phyloP scores from a whole-genome alignment of 768 basidiomycete species.

The Macrolepiota albuminosa region DNA sequence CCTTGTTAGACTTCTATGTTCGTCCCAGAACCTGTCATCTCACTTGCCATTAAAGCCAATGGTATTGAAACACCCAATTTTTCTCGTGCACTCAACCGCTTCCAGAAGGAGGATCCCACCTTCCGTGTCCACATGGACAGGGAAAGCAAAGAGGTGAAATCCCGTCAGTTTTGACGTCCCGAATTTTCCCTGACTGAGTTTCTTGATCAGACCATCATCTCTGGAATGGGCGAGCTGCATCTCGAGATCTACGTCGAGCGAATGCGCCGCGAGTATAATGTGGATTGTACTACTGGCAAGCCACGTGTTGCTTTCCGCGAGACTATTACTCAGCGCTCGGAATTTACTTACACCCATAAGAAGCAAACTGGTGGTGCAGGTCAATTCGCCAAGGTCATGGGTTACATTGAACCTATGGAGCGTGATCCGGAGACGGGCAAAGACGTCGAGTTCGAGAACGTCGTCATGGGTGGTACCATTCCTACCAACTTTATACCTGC shows the following conservation, averaged over 20 bases:
- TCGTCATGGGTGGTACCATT: conserved; percentile 89
- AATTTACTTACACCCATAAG: conserved; percentile 92
- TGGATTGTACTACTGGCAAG: conserved; percentile 89
- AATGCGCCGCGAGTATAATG: conserved; percentile 96
- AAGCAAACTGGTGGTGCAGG: conserved; percentile 98
- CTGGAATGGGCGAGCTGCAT: conserved; percentile 99
- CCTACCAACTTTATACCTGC: conserved; percentile 91
- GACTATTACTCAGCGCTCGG: conserved; percentile 77
- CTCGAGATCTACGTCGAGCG: conserved; percentile 99
- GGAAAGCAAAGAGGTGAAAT: conserved; percentile 85
- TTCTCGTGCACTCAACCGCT: conserved; percentile 92
- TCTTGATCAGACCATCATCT: conserved; percentile 82
- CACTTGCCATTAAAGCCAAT: conserved; percentile 86
- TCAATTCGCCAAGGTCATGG: conserved; percentile 91
- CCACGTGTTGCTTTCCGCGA: conserved; percentile 97
- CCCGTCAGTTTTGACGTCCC: neutral
- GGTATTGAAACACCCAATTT: conserved; percentile 96
- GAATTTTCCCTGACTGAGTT: neutral
- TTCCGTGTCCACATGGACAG: conserved; percentile 95
- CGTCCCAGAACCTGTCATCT: conserved; percentile 98
- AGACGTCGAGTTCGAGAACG: conserved; percentile 78
- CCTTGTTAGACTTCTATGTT: conserved; percentile 93
- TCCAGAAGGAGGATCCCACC: conserved; percentile 98
- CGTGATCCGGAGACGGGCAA: conserved; percentile 70
- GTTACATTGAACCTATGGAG: conserved; percentile 88